phyloP scores from a whole-genome alignment of 2,329 filamentous ascomycete genomes.

The Fusarium papillatum region DNA sequence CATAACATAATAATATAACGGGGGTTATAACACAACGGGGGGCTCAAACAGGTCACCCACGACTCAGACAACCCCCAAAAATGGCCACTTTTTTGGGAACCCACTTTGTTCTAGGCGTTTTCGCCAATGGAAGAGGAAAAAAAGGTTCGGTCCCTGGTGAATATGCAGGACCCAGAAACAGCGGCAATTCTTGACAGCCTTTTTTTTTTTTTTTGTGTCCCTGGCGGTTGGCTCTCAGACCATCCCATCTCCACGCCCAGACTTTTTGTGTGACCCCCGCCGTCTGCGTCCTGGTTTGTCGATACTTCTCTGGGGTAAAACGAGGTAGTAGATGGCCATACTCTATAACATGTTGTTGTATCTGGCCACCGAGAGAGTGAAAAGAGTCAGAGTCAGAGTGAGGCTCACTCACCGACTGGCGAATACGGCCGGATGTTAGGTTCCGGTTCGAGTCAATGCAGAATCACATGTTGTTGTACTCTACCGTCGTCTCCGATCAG shows the following conservation, averaged over 20 bases:
- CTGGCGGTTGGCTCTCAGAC: background rate
- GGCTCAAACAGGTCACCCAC: background rate
- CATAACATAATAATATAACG: no score
- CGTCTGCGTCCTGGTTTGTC: conserved; percentile 11
- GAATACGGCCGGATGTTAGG: background rate
- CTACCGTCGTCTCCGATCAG: conserved; percentile 5
- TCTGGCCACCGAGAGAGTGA: background rate
- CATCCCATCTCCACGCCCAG: conserved; percentile 1
- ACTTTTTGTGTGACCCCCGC: conserved; percentile 3
- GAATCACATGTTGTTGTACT: background rate
- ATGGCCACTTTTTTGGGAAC: background rate
- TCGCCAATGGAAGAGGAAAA: conserved; percentile 18
- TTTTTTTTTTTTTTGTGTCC: background rate
- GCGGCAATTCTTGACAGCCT: conserved; percentile 16
- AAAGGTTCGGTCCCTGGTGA: background rate
- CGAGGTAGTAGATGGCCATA: background rate
- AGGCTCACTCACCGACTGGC: background rate
- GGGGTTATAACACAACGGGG: no score
- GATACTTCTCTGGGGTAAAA: conserved; percentile 37
- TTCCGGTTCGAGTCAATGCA: conserved; percentile 2
- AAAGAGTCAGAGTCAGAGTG: background rate
- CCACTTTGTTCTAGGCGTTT: conserved; percentile 40
- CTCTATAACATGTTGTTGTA: background rate
- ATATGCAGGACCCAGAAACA: background rate
- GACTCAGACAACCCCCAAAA: background rate